Evolutionary conservation across 345 rosid species (phyloP).

Genomic region (Hirschfeldia incana): DNA sequence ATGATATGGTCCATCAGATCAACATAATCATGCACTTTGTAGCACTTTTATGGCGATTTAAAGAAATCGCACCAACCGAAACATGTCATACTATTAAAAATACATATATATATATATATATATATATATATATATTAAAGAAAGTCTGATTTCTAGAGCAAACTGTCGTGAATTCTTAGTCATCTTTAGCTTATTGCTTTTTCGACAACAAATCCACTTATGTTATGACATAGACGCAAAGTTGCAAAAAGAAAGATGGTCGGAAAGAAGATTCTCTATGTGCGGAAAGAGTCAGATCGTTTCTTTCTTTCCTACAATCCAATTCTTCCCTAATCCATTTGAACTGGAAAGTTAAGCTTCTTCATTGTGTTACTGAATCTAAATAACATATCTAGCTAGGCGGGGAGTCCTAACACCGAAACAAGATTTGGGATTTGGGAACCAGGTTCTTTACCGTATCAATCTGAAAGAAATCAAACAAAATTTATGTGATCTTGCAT

Average conservation of each 20-base stretch:
- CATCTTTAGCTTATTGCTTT: conserved; percentile 34
- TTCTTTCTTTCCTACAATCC: not conserved
- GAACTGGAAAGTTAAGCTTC: not conserved
- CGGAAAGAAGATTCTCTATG: conserved; percentile 18
- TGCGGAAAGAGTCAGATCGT: conserved; percentile 18
- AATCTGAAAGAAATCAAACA: not conserved
- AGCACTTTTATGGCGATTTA: conserved; percentile 30
- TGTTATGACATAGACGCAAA: conserved; percentile 20
- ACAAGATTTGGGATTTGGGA: not conserved
- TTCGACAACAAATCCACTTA: conserved; percentile 35
- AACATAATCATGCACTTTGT: conserved; percentile 33
- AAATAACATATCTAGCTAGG: not conserved
- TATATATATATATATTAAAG: not conserved
- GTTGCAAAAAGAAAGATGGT: conserved; percentile 16
- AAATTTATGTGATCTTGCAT: not conserved
- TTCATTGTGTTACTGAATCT: not conserved
- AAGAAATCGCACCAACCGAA: conserved; percentile 34
- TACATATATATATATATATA: too few species aligned
- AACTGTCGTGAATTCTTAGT: conserved; percentile 26
- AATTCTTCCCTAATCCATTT: not conserved
- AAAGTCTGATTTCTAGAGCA: conserved; percentile 6
- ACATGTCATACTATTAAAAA: conserved; percentile 13
- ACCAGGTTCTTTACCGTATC: not conserved
- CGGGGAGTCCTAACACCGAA: not conserved
- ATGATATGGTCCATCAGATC: conserved; percentile 34